These are phyloP conservation scores for Suzukiozyma palmioleophila DNA, from an alignment of 1,139 yeast genomes.

Conservation along the genomic window DNA sequence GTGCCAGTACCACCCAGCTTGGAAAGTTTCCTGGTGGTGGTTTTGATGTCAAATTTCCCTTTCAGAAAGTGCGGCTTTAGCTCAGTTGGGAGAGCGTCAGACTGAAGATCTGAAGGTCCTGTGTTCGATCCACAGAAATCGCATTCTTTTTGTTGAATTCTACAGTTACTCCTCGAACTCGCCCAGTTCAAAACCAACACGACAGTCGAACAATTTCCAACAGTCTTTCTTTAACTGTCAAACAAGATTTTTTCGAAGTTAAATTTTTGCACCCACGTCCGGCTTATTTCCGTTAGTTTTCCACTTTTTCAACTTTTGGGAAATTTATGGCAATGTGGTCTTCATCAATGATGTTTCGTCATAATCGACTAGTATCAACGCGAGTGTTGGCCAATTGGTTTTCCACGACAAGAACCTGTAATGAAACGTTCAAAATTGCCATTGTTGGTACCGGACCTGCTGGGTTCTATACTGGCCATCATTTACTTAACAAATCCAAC, in stretches of 20 bases:
- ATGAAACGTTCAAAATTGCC: slow-evolving; percentile 42
- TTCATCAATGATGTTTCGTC: neutral
- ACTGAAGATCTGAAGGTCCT: slow-evolving; percentile 56
- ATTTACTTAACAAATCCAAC: slow-evolving; percentile 51
- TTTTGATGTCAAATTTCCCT: no score
- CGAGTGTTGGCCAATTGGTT: neutral
- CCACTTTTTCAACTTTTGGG: no score
- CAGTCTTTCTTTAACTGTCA: no score
- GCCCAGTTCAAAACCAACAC: no score
- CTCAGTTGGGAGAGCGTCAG: slow-evolving; percentile 58
- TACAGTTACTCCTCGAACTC: no score
- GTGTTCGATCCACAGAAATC: slow-evolving; percentile 55
- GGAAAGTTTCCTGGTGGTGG: no score
- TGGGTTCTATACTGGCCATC: slow-evolving; percentile 86
- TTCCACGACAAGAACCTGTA: neutral
- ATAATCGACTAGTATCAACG: neutral
- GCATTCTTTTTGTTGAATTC: slow-evolving; percentile 20
- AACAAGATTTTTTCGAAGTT: no score
- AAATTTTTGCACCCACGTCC: no score
- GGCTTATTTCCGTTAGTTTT: no score
- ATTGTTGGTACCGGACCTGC: slow-evolving; percentile 96
- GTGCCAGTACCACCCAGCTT: no score
- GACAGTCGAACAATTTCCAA: no score
- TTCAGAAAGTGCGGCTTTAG: slow-evolving; percentile 29
- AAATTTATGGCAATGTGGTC: no score